Evolutionary conservation across 2,329 filamentous ascomycete species (phyloP).

Genomic region (Triangularia verruculosa): DNA sequence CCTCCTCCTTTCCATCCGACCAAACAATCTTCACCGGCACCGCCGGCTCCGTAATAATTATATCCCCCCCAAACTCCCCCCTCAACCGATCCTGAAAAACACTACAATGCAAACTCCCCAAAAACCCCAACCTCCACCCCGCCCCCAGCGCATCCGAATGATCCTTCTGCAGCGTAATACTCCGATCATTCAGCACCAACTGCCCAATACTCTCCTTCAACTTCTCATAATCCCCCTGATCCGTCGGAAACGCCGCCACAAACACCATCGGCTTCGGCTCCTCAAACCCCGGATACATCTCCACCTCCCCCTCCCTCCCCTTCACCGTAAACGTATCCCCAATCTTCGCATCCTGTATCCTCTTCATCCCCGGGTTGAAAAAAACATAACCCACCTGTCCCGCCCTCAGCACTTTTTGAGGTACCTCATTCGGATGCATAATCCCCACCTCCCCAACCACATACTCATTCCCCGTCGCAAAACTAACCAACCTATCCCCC

Average conservation of each 20-base stretch:
- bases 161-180: constrained; percentile 90
- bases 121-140: constrained; percentile 89
- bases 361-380: constrained; percentile 99
- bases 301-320: constrained; percentile 70
- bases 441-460: constrained; percentile 95
- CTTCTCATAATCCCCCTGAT: constrained; percentile 81
- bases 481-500: constrained; percentile 82
- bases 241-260: constrained; percentile 91
- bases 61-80: constrained; percentile 89
- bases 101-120: constrained; percentile 97
- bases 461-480: constrained; percentile 86
- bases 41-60: constrained; percentile 95
- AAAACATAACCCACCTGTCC: constrained; percentile 95
- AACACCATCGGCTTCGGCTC: constrained; percentile 99
- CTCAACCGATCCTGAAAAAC: constrained; percentile 94
- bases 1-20: constrained; percentile 67
- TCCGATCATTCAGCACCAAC: constrained; percentile 89
- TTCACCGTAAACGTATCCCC: constrained; percentile 91
- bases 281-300: constrained; percentile 86
- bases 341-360: constrained; percentile 89
- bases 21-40: constrained; percentile 87
- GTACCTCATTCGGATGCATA: constrained; percentile 84
- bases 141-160: constrained; percentile 90
- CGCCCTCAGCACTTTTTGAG: constrained; percentile 75
- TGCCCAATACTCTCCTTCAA: constrained; percentile 93